A percentile compares a stretch with the other conserved stretches of the same genome.
These are phyloP conservation scores for Salix udensis DNA, from an alignment of 345 rosid species.

Conservation along the genomic window DNA sequence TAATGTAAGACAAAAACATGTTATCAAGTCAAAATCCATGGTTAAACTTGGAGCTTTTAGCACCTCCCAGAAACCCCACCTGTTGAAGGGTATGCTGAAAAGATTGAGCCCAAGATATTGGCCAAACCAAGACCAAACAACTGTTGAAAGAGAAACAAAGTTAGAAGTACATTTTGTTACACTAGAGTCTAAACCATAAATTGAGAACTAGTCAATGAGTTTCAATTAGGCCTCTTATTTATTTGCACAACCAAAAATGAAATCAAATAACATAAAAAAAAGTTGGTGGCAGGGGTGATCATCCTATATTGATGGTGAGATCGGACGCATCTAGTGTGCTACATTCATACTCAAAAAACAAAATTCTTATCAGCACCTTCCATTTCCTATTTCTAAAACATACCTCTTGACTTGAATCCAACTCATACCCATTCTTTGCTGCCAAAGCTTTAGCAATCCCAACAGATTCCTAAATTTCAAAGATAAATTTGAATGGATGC, in stretches of 20 bases:
- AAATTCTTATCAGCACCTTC: neutral
- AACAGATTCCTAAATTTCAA: constrained; percentile 79
- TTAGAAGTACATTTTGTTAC: neutral
- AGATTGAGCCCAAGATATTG: constrained; percentile 81
- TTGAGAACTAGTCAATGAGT: neutral
- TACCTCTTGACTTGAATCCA: constrained; percentile 98
- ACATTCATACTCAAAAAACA: neutral
- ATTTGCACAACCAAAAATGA: neutral
- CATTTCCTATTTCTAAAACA: neutral
- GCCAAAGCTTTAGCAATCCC: constrained; percentile 99
- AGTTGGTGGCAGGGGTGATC: neutral
- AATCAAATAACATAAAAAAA: neutral
- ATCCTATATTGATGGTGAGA: neutral
- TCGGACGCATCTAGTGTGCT: neutral
- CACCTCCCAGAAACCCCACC: constrained; percentile 47
- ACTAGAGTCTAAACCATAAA: neutral
- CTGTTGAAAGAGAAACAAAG: constrained; percentile 36
- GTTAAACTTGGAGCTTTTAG: constrained; percentile 10
- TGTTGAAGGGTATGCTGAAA: constrained; percentile 88
- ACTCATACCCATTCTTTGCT: constrained; percentile 90
- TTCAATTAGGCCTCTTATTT: neutral
- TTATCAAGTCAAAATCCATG: neutral
- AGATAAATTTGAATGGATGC: neutral
- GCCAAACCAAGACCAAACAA: constrained; percentile 96
- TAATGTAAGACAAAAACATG: neutral